phyloP scores from a whole-genome alignment of 2,329 filamentous ascomycete genomes.

The Colletotrichum tanaceti region DNA sequence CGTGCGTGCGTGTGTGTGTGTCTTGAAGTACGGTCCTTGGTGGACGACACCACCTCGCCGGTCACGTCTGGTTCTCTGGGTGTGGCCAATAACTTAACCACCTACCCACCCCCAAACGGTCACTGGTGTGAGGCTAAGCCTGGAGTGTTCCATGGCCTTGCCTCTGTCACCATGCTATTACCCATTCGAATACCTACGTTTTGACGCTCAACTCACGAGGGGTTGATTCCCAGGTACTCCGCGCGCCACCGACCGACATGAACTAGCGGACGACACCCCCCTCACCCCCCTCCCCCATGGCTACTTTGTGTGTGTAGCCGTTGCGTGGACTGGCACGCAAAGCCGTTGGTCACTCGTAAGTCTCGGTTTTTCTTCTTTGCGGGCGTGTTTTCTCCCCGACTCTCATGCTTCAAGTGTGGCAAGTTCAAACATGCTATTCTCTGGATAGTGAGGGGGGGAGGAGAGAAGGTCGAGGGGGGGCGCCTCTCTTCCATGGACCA shows the following conservation, averaged over 20 bases:
- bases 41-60: slow-evolving; percentile 23
- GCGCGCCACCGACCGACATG: slow-evolving; percentile 22
- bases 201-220: not conserved
- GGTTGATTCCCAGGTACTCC: slow-evolving; percentile 16
- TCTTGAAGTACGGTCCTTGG: slow-evolving; percentile 18
- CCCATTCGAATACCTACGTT: not conserved
- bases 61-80: slow-evolving; percentile 5
- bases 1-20: no score
- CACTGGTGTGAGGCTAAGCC: slow-evolving; percentile 25
- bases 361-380: slow-evolving; percentile 33
- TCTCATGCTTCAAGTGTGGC: slow-evolving; percentile 15
- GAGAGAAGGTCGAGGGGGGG: not conserved
- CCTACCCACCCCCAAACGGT: slow-evolving; percentile 11
- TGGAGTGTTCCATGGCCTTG: not conserved
- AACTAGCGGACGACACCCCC: slow-evolving; percentile 4
- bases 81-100: slow-evolving; percentile 1
- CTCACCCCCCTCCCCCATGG: no score
- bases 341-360: slow-evolving; percentile 31
- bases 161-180: not conserved
- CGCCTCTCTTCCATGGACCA: not conserved
- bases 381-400: slow-evolving; percentile 37
- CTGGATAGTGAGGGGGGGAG: no score
- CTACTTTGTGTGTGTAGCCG: slow-evolving; percentile 1
- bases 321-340: slow-evolving; percentile 28
- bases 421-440: slow-evolving; percentile 1